These are phyloP conservation scores for Calonectria crousiana DNA, from an alignment of 2,329 filamentous ascomycete species.

Conservation along the genomic window DNA sequence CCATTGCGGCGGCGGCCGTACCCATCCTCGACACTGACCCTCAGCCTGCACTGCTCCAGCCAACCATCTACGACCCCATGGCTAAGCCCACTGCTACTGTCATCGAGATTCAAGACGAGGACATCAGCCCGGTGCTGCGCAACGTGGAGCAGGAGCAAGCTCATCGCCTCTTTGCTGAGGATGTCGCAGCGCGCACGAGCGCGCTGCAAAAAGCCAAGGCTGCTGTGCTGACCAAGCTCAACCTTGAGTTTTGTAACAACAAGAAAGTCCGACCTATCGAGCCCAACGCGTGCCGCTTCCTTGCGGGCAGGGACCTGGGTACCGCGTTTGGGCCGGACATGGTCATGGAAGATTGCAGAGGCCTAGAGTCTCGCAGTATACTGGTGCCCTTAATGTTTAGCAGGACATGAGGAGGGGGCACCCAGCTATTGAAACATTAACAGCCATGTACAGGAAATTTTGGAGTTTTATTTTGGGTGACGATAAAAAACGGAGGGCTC, in stretches of 20 bases:
- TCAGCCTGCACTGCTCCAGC: slow-evolving; percentile 67
- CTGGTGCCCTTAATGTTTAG: slow-evolving; percentile 73
- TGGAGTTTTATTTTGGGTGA: background rate
- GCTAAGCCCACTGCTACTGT: slow-evolving; percentile 27
- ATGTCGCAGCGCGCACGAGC: slow-evolving; percentile 65
- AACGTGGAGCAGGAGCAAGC: slow-evolving; percentile 68
- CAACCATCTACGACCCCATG: slow-evolving; percentile 67
- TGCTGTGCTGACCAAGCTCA: slow-evolving; percentile 70
- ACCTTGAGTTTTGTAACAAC: slow-evolving; percentile 59
- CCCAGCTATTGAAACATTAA: background rate
- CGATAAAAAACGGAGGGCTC: slow-evolving; percentile 1
- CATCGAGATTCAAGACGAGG: slow-evolving; percentile 50
- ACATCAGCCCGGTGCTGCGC: slow-evolving; percentile 69
- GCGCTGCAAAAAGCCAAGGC: slow-evolving; percentile 71
- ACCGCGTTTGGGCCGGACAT: slow-evolving; percentile 48
- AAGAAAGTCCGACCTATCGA: slow-evolving; percentile 50
- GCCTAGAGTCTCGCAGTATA: slow-evolving; percentile 64
- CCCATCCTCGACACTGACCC: slow-evolving; percentile 64
- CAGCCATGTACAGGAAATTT: slow-evolving; percentile 4
- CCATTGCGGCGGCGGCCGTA: slow-evolving; percentile 52
- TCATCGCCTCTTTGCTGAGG: slow-evolving; percentile 68
- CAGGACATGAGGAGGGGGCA: slow-evolving; percentile 48
- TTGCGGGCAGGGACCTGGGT: slow-evolving; percentile 47
- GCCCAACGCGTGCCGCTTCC: slow-evolving; percentile 50
- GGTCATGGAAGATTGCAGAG: slow-evolving; percentile 58